Conservation (phyloP, 148 eudicot genomes). For the Persicaria maculosa region DNA sequence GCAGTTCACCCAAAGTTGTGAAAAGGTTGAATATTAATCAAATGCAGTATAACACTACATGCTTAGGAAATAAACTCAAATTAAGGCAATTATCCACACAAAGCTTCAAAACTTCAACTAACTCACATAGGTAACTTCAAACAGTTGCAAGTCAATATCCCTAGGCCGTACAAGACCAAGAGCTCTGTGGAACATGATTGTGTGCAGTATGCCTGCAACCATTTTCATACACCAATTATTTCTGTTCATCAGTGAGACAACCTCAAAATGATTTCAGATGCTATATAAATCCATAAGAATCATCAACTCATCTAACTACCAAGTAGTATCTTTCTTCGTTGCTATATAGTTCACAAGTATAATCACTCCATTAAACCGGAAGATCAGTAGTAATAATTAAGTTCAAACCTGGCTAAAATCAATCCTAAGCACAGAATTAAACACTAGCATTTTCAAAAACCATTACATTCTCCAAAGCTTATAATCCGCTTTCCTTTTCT, state of each 20-base stretch:
- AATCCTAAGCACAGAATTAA: not conserved
- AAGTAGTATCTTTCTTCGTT: not conserved
- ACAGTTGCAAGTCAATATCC: slow-evolving; percentile 88
- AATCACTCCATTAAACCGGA: not conserved
- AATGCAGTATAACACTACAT: not conserved
- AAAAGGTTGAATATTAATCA: not conserved
- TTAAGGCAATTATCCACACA: not conserved
- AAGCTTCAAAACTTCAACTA: not conserved
- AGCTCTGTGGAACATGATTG: slow-evolving; percentile 90
- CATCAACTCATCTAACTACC: not conserved
- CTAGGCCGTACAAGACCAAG: slow-evolving; percentile 59
- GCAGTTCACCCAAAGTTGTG: slow-evolving; percentile 2
- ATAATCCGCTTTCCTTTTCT: not conserved
- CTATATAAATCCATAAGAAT: not conserved
- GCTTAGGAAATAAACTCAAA: not conserved
- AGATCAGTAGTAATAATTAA: not conserved
- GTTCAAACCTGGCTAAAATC: not conserved
- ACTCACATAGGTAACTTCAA: slow-evolving; percentile 91
- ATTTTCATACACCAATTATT: slow-evolving; percentile 11
- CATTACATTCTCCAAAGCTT: not conserved
- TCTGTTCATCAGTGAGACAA: too few species aligned
- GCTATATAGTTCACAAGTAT: not conserved
- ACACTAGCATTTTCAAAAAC: not conserved
- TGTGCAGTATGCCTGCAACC: slow-evolving; percentile 84
- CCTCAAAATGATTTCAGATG: not conserved